Evolutionary conservation across 1,139 yeast genomes (phyloP), one percentile per base, ranked within the genome.

Genomic region (Kluyveromyces sp.): DNA sequence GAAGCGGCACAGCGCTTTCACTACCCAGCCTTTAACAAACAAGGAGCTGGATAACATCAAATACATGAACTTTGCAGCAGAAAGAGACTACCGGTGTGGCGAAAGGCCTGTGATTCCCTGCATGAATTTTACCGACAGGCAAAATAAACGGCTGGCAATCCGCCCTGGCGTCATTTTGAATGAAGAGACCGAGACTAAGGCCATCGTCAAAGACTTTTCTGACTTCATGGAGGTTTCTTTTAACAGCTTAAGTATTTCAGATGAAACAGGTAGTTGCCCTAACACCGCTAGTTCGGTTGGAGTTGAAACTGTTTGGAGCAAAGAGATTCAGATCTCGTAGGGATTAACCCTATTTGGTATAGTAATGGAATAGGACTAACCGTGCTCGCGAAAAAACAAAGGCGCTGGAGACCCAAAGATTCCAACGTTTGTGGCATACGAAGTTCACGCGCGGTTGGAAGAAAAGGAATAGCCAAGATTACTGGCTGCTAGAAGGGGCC

Each of bases 171-270:
- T 15, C 30, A 12, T 13, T 25, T 22, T 17, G 18, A 25, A 15
- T 4, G 38, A 35, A 4, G 38, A 22, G 4, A 18, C 35, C 3
- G 41, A 38, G 15, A 38, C 19, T 19, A 8, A 16, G 3, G 36
- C 36, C 9, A 38, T 38, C 12, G n/a, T 38, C 4, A 15, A 38
- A 4, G 41, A 38, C 11, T 38, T 38, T 38, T 38, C 41, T 4
- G 35, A 31, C 7, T 38, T 30, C 15, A 11, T 38, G 3, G 41
- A 38, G 12, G 20, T 13, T 15, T 38, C 41, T 22, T 38, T 38
- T 17, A 38, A 31, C 20, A 25, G 36, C 15, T 30, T 38, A 30
- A 20, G 29, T 9, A 38, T 38, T 19, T 38, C 41, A 3, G 41
- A 31, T 31, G 41, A 38, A 19, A 19, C 38, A 19, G 29, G 22